phyloP scores from a whole-genome alignment of 345 rosid species.

The Corchorus olitorius region DNA sequence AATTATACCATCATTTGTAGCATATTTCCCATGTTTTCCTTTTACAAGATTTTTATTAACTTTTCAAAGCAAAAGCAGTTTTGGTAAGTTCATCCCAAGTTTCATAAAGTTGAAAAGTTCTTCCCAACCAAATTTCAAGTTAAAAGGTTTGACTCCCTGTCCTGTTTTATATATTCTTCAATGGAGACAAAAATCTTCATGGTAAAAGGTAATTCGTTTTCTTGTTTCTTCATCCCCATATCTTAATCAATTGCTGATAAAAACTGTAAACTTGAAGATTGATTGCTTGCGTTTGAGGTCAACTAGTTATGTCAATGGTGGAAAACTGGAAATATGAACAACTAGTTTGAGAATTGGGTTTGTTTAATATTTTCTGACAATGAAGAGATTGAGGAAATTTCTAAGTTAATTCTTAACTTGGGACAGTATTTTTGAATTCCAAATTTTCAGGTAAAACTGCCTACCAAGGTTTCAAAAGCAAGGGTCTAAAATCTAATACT shows the following conservation, averaged over 20 bases:
- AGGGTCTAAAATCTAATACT: too few species aligned
- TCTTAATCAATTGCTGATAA: neutral
- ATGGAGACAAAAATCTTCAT: neutral
- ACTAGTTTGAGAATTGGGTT: neutral
- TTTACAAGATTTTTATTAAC: neutral
- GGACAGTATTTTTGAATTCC: neutral
- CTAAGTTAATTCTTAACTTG: neutral
- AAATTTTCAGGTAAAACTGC: neutral
- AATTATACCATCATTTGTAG: neutral
- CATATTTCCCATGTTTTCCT: neutral
- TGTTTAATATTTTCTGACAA: too few species aligned
- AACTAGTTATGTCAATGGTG: neutral
- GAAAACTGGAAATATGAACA: neutral
- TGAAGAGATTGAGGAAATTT: neutral
- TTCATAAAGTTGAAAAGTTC: neutral
- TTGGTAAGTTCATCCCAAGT: neutral
- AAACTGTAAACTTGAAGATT: neutral
- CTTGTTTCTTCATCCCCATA: neutral
- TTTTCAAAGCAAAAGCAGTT: neutral
- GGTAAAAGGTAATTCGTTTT: neutral
- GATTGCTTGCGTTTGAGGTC: neutral
- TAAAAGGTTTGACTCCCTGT: neutral
- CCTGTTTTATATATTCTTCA: neutral
- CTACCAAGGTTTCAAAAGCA: neutral
- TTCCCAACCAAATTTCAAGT: neutral